Percentiles rank a stretch among this genome's conserved stretches.
These are phyloP conservation scores for Leishmania guyanensis DNA, from an alignment of 208 protist species.

Conservation along the genomic window DNA sequence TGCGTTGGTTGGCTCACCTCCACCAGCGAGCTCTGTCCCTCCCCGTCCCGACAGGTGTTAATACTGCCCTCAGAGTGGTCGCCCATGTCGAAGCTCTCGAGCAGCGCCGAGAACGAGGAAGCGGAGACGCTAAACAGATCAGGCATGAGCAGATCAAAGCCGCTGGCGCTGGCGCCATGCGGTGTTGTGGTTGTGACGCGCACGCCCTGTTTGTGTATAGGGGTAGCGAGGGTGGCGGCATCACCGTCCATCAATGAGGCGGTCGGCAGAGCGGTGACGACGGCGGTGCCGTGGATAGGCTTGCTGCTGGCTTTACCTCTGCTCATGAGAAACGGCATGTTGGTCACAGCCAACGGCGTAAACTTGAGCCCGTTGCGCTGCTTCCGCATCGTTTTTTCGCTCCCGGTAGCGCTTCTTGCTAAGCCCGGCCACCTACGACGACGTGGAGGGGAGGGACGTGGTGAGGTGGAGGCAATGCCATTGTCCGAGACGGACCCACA, in stretches of 20 bases:
- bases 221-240: not conserved
- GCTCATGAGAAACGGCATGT: no score
- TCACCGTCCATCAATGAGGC: not conserved
- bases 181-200: not conserved
- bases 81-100: slow-evolving; percentile 37
- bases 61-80: slow-evolving; percentile 31
- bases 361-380: not conserved
- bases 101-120: slow-evolving; percentile 2
- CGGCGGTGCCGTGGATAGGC: not conserved
- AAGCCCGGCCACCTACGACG: not conserved
- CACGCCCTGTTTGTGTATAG: not conserved
- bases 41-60: slow-evolving; percentile 10
- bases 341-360: not conserved
- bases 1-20: slow-evolving; percentile 74
- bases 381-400: not conserved
- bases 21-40: slow-evolving; percentile 37
- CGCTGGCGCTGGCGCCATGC: not conserved
- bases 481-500: slow-evolving; percentile 7
- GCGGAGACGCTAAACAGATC: slow-evolving; percentile 26
- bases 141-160: slow-evolving; percentile 2
- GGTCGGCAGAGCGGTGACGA: not conserved
- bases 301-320: not conserved
- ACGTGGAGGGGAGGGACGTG: not conserved
- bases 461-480: not conserved
- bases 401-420: no score